A percentile compares a stretch with the other conserved stretches of the same genome.
These are phyloP conservation scores for Lentinus tigrinus DNA, from an alignment of 768 basidiomycete genomes.

Conservation along the genomic window DNA sequence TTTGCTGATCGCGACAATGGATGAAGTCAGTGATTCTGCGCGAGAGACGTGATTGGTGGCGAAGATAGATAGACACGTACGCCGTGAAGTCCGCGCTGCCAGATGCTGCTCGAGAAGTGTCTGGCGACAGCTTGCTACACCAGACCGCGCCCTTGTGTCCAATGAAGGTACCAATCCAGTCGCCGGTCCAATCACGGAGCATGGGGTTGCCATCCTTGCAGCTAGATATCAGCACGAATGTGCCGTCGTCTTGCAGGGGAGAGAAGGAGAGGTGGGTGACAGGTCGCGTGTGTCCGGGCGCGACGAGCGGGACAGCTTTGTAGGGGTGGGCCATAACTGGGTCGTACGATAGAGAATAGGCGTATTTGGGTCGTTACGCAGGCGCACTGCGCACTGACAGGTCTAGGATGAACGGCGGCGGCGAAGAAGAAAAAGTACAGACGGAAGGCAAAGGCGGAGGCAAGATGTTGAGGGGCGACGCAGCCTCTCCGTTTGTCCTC, in stretches of 20 bases:
- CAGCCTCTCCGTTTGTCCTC: neutral
- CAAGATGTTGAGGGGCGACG: neutral
- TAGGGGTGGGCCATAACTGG: conserved; percentile 19
- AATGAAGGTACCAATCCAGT: conserved; percentile 95
- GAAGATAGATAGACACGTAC: conserved; percentile 47
- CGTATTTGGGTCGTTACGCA: conserved; percentile 24
- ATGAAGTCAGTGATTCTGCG: neutral
- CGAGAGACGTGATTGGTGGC: neutral
- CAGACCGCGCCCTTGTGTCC: conserved; percentile 96
- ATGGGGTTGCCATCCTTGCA: conserved; percentile 99
- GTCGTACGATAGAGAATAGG: conserved; percentile 16
- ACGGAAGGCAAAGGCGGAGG: conserved; percentile 3
- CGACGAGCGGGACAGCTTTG: conserved; percentile 78
- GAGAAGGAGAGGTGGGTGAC: conserved; percentile 96
- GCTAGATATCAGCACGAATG: conserved; percentile 89
- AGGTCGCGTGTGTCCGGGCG: conserved; percentile 82
- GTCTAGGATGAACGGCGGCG: conserved; percentile 19
- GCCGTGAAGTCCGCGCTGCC: conserved; percentile 98
- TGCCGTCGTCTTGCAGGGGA: conserved; percentile 76
- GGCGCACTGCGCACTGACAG: conserved; percentile 33
- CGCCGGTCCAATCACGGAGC: conserved; percentile 95
- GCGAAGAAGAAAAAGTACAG: conserved; percentile 12
- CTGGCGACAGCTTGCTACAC: conserved; percentile 88
- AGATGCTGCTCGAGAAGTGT: conserved; percentile 84
- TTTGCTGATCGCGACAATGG: conserved; percentile 54